Percentiles rank a stretch among this genome's conserved stretches.
Conservation (phyloP, 148 eudicot species). For the Beta vulgaris region DNA sequence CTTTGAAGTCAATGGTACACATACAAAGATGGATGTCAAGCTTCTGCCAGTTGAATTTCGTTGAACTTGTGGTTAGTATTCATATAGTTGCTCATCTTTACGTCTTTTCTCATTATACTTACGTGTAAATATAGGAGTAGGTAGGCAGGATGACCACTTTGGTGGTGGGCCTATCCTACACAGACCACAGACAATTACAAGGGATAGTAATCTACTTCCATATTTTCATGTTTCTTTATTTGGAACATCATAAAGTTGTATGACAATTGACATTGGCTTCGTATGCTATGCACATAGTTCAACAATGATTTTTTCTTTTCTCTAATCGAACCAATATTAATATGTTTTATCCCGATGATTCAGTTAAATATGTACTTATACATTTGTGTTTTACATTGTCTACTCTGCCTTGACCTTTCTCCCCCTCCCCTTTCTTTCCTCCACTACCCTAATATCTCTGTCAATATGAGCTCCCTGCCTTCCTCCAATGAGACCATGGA, state of each 20-base stretch:
- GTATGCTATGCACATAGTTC: neutral
- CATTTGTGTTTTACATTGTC: too few species aligned
- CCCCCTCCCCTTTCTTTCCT: too few species aligned
- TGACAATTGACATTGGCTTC: neutral
- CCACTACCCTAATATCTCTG: too few species aligned
- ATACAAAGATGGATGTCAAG: neutral
- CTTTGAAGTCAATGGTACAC: neutral
- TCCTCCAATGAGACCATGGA: too few species aligned
- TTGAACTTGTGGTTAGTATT: constrained; percentile 6
- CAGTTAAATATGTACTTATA: too few species aligned
- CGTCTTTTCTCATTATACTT: neutral
- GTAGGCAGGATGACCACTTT: neutral
- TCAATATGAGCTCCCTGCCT: too few species aligned
- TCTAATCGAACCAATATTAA: neutral
- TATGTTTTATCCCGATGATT: too few species aligned
- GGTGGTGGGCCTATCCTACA: neutral
- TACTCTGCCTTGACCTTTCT: too few species aligned
- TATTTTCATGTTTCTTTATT: neutral
- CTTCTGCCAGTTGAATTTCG: neutral
- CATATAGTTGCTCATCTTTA: neutral
- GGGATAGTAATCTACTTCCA: neutral
- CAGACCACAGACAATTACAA: neutral
- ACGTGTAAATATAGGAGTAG: constrained; percentile 2
- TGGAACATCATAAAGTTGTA: neutral
- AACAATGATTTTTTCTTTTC: neutral